Conservation (phyloP, 1,284 basidiomycete genomes). For the Puccinia polysora region DNA sequence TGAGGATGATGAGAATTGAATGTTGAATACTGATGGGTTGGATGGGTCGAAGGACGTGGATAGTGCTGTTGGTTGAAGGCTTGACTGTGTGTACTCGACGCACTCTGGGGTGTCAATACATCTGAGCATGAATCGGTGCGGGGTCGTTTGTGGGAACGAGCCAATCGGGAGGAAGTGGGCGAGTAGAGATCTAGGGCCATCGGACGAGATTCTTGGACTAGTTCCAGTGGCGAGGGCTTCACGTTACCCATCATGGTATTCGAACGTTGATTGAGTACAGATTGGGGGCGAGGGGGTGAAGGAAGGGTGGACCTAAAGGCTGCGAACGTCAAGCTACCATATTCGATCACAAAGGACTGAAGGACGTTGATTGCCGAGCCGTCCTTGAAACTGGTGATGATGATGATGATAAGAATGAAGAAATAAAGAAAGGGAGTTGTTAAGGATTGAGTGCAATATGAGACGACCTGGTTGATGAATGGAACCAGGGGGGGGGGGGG, state of each 20-base stretch:
- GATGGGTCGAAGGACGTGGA: slow-evolving; percentile 15
- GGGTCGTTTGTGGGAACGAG: slow-evolving; percentile 13
- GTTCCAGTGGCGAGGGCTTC: slow-evolving; percentile 18
- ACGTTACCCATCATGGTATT: background rate
- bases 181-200: slow-evolving; percentile 24
- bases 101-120: slow-evolving; percentile 29
- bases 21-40: slow-evolving; percentile 10
- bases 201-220: slow-evolving; percentile 12
- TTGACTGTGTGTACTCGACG: slow-evolving; percentile 11
- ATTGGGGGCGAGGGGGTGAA: background rate
- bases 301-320: slow-evolving; percentile 8
- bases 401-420: background rate
- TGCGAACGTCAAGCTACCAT: slow-evolving; percentile 37
- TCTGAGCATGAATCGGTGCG: slow-evolving; percentile 23
- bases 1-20: background rate
- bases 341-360: slow-evolving; percentile 32
- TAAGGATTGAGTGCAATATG: background rate
- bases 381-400: slow-evolving; percentile 19
- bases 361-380: slow-evolving; percentile 1
- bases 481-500: background rate
- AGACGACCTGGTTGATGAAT: too few species aligned
- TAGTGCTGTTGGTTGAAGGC: background rate
- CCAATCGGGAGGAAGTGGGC: slow-evolving; percentile 1
- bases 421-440: background rate
- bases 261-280: slow-evolving; percentile 2